Percentiles rank a stretch among this genome's conserved stretches.
Evolutionary conservation across 345 rosid genomes (phyloP).

Genomic region (Syzygium aqueum): DNA sequence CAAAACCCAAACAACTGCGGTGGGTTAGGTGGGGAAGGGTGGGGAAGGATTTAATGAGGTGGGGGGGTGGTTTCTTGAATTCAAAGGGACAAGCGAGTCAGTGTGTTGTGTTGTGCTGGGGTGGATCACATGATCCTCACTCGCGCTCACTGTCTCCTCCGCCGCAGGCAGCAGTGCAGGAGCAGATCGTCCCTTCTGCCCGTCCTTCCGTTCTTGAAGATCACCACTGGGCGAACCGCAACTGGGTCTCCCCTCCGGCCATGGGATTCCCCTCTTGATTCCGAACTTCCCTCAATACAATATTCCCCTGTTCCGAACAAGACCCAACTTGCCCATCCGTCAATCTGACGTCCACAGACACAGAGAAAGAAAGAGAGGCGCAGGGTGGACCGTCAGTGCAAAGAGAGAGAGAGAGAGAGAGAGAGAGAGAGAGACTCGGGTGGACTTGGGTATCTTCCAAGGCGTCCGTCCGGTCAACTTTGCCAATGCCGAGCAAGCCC

Average conservation of each 20-base stretch:
- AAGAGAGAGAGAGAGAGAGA: neutral
- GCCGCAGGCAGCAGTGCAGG: neutral
- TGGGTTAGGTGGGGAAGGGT: neutral
- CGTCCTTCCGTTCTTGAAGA: neutral
- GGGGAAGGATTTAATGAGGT: neutral
- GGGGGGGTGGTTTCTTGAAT: neutral
- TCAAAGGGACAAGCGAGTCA: neutral
- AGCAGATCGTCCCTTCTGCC: neutral
- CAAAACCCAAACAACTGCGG: neutral
- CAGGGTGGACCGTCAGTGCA: neutral
- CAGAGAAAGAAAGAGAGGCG: neutral
- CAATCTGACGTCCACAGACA: neutral
- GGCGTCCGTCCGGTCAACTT: neutral
- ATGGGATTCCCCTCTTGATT: neutral
- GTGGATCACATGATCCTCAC: slow-evolving; percentile 62
- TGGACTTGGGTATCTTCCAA: neutral
- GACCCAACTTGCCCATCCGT: neutral
- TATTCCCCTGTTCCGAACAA: neutral
- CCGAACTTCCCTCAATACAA: neutral
- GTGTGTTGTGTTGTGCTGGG: slow-evolving; percentile 7
- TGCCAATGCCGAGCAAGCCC: neutral
- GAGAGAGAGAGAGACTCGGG: neutral
- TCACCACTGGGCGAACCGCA: neutral
- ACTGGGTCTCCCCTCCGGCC: neutral
- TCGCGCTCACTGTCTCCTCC: slow-evolving; percentile 8